Conservation (phyloP, 2,329 filamentous ascomycete genomes). For the Catunica adiposa region DNA sequence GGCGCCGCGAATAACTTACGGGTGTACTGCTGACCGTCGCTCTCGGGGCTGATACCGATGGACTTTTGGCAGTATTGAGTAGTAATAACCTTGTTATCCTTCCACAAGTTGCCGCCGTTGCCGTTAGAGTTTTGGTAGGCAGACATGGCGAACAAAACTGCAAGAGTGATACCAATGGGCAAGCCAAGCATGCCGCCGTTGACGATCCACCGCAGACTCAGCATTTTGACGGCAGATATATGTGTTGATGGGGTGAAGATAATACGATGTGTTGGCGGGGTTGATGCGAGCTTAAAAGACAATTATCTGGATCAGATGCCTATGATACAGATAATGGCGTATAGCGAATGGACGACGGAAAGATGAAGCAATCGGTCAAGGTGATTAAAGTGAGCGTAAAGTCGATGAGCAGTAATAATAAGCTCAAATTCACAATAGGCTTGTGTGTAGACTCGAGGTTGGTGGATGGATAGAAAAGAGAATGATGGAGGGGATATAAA, state of each 20-base stretch:
- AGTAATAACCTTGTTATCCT: conserved; percentile 23
- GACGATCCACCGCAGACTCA: conserved; percentile 27
- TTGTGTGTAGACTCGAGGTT: not conserved
- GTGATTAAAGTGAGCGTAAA: not conserved
- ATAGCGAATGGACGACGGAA: not conserved
- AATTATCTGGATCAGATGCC: not conserved
- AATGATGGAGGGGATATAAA: not conserved
- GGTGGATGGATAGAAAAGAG: not conserved
- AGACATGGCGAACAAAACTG: conserved; percentile 33
- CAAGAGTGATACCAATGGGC: conserved; percentile 33
- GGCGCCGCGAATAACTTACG: conserved; percentile 23
- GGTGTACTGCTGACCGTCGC: conserved; percentile 29
- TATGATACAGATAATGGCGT: not conserved
- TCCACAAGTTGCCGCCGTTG: conserved; percentile 30
- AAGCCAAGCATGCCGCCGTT: conserved; percentile 33
- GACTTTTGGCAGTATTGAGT: conserved; percentile 27
- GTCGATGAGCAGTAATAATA: not conserved
- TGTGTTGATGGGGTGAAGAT: not conserved
- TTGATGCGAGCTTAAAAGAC: not conserved
- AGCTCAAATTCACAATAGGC: not conserved
- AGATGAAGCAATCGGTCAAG: not conserved
- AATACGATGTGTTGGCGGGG: not conserved
- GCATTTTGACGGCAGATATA: conserved; percentile 19
- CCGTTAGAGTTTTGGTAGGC: conserved; percentile 24
- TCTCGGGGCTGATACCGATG: conserved; percentile 29